These are phyloP conservation scores for Artemisia tridentata DNA, from an alignment of 129 eudicot genomes.

Conservation along the genomic window DNA sequence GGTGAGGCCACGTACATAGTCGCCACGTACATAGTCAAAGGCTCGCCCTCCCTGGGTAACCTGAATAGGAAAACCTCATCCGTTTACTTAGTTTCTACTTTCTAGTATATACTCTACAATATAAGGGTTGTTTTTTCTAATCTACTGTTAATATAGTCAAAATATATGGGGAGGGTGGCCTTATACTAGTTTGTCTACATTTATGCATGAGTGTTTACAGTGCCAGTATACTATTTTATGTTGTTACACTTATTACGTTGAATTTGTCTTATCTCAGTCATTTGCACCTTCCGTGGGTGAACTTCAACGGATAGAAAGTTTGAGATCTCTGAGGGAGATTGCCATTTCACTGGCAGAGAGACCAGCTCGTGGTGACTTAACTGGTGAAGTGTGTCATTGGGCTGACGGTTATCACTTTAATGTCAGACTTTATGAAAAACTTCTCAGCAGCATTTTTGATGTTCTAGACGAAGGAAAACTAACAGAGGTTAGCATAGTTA, in stretches of 20 bases:
- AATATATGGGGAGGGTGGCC: background rate
- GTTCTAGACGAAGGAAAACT: conserved; percentile 97
- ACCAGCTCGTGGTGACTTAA: conserved; percentile 98
- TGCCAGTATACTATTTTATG: conserved; percentile 18
- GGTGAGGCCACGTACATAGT: no score
- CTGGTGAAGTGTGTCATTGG: conserved; percentile 99
- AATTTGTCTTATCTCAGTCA: conserved; percentile 48
- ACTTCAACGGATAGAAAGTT: conserved; percentile 85
- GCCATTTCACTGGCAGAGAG: conserved; percentile 95
- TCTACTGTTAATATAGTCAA: background rate
- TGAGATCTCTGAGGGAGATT: conserved; percentile 81
- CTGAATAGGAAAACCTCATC: no score
- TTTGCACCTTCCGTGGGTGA: conserved; percentile 91
- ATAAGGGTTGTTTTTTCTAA: background rate
- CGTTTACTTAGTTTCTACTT: background rate
- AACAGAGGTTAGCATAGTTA: conserved; percentile 71
- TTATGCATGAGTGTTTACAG: conserved; percentile 1
- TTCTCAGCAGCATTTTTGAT: conserved; percentile 91
- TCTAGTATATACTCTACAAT: background rate
- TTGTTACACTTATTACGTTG: background rate
- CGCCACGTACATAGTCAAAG: no score
- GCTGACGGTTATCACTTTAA: conserved; percentile 98
- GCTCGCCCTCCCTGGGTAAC: no score
- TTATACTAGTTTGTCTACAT: background rate
- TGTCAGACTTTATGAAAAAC: conserved; percentile 86